phyloP scores from a whole-genome alignment of 768 basidiomycete species.

The Harrya chromipes region DNA sequence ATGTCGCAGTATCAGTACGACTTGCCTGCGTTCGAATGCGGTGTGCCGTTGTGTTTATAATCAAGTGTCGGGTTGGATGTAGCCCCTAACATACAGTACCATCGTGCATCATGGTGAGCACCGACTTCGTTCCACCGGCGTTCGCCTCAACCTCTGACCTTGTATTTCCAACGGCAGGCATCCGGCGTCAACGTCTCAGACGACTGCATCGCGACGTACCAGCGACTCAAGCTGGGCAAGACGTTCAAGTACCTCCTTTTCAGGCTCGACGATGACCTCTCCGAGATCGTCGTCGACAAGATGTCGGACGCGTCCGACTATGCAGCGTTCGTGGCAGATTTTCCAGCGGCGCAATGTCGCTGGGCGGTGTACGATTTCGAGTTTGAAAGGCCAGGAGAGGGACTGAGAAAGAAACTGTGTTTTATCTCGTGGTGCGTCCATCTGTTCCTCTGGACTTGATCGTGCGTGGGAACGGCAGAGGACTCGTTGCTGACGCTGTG shows the following conservation, averaged over 20 bases:
- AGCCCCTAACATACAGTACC: constrained; percentile 13
- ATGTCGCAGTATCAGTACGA: too few species aligned
- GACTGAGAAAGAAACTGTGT: constrained; percentile 78
- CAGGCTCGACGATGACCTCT: constrained; percentile 53
- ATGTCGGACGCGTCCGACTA: constrained; percentile 50
- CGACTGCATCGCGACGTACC: constrained; percentile 41
- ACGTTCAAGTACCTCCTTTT: constrained; percentile 84
- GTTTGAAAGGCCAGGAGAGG: constrained; percentile 60
- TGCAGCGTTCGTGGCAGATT: constrained; percentile 67
- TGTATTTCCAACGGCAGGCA: constrained; percentile 10
- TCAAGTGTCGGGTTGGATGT: neutral
- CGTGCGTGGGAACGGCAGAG: too few species aligned
- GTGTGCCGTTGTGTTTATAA: constrained; percentile 12
- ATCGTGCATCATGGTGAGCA: constrained; percentile 25
- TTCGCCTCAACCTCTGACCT: too few species aligned
- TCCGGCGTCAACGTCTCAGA: constrained; percentile 47
- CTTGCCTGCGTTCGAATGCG: too few species aligned
- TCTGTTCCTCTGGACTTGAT: too few species aligned
- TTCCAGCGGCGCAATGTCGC: constrained; percentile 74
- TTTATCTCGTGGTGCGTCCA: constrained; percentile 74
- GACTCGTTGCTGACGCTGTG: too few species aligned
- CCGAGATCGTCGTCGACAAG: constrained; percentile 80
- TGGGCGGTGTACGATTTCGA: constrained; percentile 96
- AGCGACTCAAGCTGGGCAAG: constrained; percentile 33
- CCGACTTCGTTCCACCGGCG: neutral